Evolutionary conservation across 805 yeast species (phyloP).

Genomic region (Metschnikowia aberdeeniae): DNA sequence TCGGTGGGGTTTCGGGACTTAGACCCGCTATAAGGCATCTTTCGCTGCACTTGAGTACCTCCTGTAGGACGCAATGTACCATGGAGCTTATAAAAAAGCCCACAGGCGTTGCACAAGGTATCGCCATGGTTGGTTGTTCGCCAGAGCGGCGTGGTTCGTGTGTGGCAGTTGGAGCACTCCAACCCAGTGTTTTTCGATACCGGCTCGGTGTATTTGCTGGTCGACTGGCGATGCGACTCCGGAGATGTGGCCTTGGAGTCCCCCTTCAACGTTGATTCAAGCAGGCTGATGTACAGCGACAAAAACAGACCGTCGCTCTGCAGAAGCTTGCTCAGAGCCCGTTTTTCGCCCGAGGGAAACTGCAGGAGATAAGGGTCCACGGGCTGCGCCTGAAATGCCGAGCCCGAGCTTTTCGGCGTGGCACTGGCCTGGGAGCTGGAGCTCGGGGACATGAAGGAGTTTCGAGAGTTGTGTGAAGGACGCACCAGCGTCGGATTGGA

Average conservation of each 20-base stretch:
- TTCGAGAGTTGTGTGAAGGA: background rate
- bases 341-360: constrained; percentile 1
- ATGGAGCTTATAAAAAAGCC: constrained; percentile 42
- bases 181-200: constrained; percentile 15
- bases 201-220: constrained; percentile 11
- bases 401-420: background rate
- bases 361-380: constrained; percentile 4
- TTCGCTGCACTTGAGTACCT: constrained; percentile 9
- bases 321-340: background rate
- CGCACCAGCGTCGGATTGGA: background rate
- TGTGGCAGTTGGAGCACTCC: constrained; percentile 42
- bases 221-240: background rate
- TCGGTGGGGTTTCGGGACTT: constrained; percentile 4
- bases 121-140: constrained; percentile 40
- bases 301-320: constrained; percentile 23
- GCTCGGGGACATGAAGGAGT: background rate
- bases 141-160: constrained; percentile 45
- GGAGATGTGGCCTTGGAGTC: constrained; percentile 18
- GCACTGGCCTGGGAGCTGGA: background rate
- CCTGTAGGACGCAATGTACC: constrained; percentile 42
- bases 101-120: constrained; percentile 44
- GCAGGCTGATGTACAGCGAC: constrained; percentile 36
- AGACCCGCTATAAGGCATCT: background rate
- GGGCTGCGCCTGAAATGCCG: background rate
- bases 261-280: constrained; percentile 33